phyloP scores from a whole-genome alignment of 352 stramenopile species.

The Peronospora belbahrii region DNA sequence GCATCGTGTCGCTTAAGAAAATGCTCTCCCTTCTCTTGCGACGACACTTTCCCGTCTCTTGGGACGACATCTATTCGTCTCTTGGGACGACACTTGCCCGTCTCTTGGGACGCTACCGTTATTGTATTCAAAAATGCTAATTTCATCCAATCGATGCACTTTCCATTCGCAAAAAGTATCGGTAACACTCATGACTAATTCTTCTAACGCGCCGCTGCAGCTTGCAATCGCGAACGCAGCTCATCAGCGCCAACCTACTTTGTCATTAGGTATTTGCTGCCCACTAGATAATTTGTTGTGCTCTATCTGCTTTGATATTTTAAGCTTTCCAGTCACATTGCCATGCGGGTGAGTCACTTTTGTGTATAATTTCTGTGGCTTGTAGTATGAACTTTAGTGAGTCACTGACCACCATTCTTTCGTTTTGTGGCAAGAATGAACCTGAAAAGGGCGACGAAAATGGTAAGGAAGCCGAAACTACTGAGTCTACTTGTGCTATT shows the following conservation, averaged over 20 bases:
- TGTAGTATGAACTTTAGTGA: too few species aligned
- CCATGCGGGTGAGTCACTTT: constrained; percentile 39
- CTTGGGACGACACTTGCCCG: too few species aligned
- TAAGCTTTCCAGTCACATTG: constrained; percentile 67
- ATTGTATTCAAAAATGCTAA: background rate
- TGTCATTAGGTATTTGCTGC: background rate
- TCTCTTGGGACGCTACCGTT: too few species aligned
- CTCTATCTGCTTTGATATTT: constrained; percentile 73
- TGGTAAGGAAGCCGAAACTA: constrained; percentile 15
- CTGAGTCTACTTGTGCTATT: constrained; percentile 7
- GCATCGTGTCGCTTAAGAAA: too few species aligned
- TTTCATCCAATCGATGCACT: background rate
- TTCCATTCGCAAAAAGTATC: background rate
- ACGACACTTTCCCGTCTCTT: too few species aligned
- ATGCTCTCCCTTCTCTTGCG: too few species aligned
- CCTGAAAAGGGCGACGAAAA: constrained; percentile 9
- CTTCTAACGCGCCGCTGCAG: constrained; percentile 21
- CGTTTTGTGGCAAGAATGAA: too few species aligned
- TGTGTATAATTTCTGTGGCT: too few species aligned
- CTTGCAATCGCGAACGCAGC: constrained; percentile 18
- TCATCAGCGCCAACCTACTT: constrained; percentile 2
- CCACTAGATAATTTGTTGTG: constrained; percentile 45
- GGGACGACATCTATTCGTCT: too few species aligned
- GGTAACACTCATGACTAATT: background rate
- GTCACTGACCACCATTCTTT: too few species aligned